Evolutionary conservation across 2,329 filamentous ascomycete genomes (phyloP), one percentile per base, ranked within the genome.

Genomic region (Xylariaceae sp.): DNA sequence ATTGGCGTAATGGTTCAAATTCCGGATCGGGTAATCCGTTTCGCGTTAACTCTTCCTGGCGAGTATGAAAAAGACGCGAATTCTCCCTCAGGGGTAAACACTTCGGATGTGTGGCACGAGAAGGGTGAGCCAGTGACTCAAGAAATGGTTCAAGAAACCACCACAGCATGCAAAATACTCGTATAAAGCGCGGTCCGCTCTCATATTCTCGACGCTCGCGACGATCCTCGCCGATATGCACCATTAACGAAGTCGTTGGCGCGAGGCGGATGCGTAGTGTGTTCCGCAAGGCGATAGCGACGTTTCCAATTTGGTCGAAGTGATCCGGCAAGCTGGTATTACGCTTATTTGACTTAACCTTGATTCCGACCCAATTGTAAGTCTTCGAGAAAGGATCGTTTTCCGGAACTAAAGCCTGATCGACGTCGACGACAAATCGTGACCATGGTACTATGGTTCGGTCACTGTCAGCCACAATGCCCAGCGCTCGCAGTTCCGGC

Each of bases 351-450:
- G 58, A 55, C 23, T 48, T 57, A 10, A 57, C 49, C 40, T 56
- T 60, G 40, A 60, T 32, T 10, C 54, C 58, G 9, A 60, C 41
- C 54, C 54, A 60, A 4, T 10, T 19, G 41, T 60, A 58, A 20
- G 2, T 2, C 1, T 12, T 1, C 7, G 18, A 10, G 19, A 50
- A 44, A 12, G 4, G 3, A 26, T 55, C 52, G 1, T 20, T 2
- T 6, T 21, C 2, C 2, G 44, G 48, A 6, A 54, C 12, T 32
- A 53, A 18, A 18, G 40, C 12, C 3, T 47, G 44, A 16, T 46
- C 40, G 7, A 20, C 20, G 7, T 26, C 26, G 3, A 58, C 58
- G 3, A 56, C 50, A 54, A 54, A 60, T 32, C 57, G 58, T 3
- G 43, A 23, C 20, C 57, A 57, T 6, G 7, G 7, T 2, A 3